Conservation (phyloP, 1,284 basidiomycete genomes). For the Cryptococcus depauperatus region DNA sequence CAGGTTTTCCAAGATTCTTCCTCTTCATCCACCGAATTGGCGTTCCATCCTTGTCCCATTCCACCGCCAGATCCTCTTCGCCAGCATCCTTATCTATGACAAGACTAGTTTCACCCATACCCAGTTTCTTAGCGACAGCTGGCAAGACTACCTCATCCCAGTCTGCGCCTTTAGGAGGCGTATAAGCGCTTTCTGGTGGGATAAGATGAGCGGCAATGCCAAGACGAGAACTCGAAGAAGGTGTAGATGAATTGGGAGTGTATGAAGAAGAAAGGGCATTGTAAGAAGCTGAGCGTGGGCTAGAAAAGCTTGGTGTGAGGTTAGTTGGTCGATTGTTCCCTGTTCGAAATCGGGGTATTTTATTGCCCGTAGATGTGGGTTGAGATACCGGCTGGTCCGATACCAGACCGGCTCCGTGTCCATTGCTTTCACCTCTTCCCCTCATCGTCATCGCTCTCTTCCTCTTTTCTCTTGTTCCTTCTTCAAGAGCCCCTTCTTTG, state of each 20-base stretch:
- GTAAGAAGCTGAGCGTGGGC: conserved; percentile 23
- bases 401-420: conserved; percentile 1
- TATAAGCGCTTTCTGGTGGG: conserved; percentile 34
- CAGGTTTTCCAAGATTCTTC: conserved; percentile 3
- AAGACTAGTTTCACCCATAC: conserved; percentile 32
- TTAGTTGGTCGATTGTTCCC: conserved; percentile 6
- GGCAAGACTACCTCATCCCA: conserved; percentile 54
- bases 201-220: conserved; percentile 39
- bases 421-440: background rate
- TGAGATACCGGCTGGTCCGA: no score
- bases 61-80: conserved; percentile 38
- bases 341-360: background rate
- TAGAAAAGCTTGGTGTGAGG: background rate
- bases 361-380: no score
- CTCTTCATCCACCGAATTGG: conserved; percentile 37
- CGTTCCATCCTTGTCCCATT: conserved; percentile 40
- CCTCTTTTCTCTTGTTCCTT: conserved; percentile 4
- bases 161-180: conserved; percentile 41
- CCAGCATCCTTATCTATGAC: conserved; percentile 6
- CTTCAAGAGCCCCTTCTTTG: background rate
- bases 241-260: conserved; percentile 3
- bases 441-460: conserved; percentile 11
- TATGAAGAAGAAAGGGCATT: conserved; percentile 14
- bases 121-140: conserved; percentile 73
- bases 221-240: conserved; percentile 14